Conservation (phyloP, 2,329 filamentous ascomycete genomes). For the Alternaria alternata region DNA sequence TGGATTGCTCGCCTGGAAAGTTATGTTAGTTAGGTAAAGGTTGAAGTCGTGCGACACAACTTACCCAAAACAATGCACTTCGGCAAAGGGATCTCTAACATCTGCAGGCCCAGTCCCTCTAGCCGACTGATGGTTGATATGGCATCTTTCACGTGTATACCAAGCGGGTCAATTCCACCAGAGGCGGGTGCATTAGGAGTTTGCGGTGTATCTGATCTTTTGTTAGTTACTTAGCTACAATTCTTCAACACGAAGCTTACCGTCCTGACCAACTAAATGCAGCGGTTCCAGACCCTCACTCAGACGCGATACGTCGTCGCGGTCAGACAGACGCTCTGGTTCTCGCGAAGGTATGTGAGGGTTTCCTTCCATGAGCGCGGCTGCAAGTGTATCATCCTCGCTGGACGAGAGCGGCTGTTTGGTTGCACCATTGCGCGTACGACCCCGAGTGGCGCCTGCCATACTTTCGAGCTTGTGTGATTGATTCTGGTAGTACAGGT, state of each 20-base stretch:
- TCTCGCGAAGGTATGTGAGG: not conserved
- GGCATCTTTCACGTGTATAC: conserved; percentile 69
- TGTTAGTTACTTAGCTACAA: not conserved
- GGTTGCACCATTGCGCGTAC: fast-evolving
- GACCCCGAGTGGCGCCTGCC: conserved; percentile 8
- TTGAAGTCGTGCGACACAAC: not conserved
- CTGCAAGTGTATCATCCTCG: conserved; percentile 8
- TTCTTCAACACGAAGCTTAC: conserved; percentile 6
- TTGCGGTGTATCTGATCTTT: not conserved
- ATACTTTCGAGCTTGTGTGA: conserved; percentile 7
- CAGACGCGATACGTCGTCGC: conserved; percentile 14
- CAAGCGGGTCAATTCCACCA: conserved; percentile 55
- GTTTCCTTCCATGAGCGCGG: not conserved
- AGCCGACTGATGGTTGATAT: conserved; percentile 71
- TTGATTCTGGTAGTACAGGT: not conserved
- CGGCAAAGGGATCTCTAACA: conserved; percentile 71
- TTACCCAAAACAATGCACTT: conserved; percentile 80
- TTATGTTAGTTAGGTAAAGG: not conserved
- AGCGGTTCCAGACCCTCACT: conserved; percentile 17
- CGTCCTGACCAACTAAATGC: conserved; percentile 2
- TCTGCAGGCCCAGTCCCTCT: conserved; percentile 75
- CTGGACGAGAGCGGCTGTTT: not conserved
- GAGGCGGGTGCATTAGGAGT: not conserved
- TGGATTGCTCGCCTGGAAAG: conserved; percentile 70
- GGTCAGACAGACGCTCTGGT: not conserved